A percentile compares a stretch with the other conserved stretches of the same genome.
Evolutionary conservation across 495 filamentous ascomycete genomes (phyloP).

Genomic region (Pseudomonodictys pantanalensis): DNA sequence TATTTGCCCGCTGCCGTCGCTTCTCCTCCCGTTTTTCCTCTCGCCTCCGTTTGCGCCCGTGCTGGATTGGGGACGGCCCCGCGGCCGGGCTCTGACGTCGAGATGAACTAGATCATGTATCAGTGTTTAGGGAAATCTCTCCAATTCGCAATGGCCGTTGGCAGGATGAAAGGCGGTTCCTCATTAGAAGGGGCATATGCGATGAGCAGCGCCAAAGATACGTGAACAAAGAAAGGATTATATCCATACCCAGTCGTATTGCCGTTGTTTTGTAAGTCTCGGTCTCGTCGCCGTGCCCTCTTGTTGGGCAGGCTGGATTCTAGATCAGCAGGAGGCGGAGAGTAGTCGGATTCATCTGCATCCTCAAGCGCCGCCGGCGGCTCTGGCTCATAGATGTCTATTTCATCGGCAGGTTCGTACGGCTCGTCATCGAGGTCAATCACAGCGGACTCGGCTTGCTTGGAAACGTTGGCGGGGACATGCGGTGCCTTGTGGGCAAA

Average conservation of each 20-base stretch:
- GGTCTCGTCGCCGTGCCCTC: constrained; percentile 6
- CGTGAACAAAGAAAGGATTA: background rate
- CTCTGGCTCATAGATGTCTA: constrained; percentile 29
- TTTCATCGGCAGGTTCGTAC: constrained; percentile 34
- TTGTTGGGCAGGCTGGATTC: background rate
- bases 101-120: constrained; percentile 8
- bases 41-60: constrained; percentile 25
- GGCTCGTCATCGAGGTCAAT: constrained; percentile 29
- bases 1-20: constrained; percentile 45
- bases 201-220: background rate
- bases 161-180: background rate
- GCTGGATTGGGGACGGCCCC: constrained; percentile 7
- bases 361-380: constrained; percentile 19
- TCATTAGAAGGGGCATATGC: background rate
- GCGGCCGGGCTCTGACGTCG: constrained; percentile 28
- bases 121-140: background rate
- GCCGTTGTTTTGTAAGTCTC: constrained; percentile 1
- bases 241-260: constrained; percentile 23
- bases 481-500: constrained; percentile 19
- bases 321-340: constrained; percentile 30
- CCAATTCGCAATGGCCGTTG: background rate
- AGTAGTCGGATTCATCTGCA: constrained; percentile 33
- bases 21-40: constrained; percentile 44
- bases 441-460: constrained; percentile 7
- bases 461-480: background rate